phyloP scores from a whole-genome alignment of 1,284 basidiomycete species.

The Apiotrichum gracile region DNA sequence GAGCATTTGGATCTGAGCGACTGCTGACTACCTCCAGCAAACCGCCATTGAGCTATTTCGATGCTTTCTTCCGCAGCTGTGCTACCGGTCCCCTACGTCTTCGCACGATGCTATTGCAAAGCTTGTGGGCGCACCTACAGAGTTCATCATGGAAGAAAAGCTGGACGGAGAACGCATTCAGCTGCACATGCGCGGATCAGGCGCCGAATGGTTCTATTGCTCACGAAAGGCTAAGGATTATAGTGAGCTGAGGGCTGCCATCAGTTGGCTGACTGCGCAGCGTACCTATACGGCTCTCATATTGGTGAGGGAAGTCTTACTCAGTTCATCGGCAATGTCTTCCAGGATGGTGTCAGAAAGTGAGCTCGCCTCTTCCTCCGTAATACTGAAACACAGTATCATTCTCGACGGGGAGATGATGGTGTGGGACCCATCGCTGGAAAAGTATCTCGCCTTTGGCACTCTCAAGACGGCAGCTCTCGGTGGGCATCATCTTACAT shows the following conservation, averaged over 20 bases:
- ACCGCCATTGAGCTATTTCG: conserved; percentile 72
- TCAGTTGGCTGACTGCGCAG: conserved; percentile 14
- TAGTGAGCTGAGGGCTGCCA: conserved; percentile 50
- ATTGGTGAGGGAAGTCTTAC: conserved; percentile 75
- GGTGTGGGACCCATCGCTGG: conserved; percentile 85
- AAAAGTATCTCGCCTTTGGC: conserved; percentile 81
- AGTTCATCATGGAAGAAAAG: conserved; percentile 89
- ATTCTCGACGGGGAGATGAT: conserved; percentile 96
- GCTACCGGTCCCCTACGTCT: conserved; percentile 67
- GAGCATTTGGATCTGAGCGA: not conserved
- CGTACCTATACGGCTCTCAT: conserved; percentile 76
- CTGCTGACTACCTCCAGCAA: conserved; percentile 53
- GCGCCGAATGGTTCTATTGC: conserved; percentile 73
- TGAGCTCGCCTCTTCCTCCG: conserved; percentile 48
- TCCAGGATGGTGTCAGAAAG: conserved; percentile 71
- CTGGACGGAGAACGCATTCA: conserved; percentile 93
- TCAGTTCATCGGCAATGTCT: conserved; percentile 68
- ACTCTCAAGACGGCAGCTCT: conserved; percentile 82
- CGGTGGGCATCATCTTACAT: conserved; percentile 50
- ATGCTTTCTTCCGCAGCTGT: conserved; percentile 86
- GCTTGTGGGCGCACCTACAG: conserved; percentile 62
- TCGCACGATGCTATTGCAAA: conserved; percentile 75
- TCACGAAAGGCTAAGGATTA: conserved; percentile 92
- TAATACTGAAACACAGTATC: conserved; percentile 53
- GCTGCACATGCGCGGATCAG: conserved; percentile 75